Base-by-base conservation (phyloP, 805 yeast species). In the Pichia exigua region DNA sequence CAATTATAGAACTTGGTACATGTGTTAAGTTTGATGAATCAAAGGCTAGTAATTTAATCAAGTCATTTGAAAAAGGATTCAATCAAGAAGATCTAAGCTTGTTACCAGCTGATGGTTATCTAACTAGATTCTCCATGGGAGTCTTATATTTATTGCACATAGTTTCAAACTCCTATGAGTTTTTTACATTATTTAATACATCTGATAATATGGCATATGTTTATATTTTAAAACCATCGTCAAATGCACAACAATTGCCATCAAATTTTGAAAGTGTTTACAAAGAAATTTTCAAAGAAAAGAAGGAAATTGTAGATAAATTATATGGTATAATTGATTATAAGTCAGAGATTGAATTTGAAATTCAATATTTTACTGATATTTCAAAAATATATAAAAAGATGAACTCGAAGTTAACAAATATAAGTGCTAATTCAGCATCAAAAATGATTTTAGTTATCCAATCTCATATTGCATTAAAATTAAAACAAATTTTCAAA, bases 41-140 rank as follows among this genome's bases (percentile, higher is more conserved):
- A 1, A 74, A 77, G 50, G 78, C 87, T n/a, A 97, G 97, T 10
- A 81, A 90, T 0, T 71, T 95, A 11, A 95, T 97, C 9, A 79
- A 77, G 60, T 95, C 97, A 28, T 70, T 94, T 52, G 90, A 87
- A 59, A 76, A 78, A 53, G 99, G 99, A 0, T 95, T 95, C 66
- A 80, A 85, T 15, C 62, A 78, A 51, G 78, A 78, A 47, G 82
- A 83, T 64, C 64, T 79, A 50, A 69, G 71, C 28, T 63, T 68
- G 49, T 68, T 76, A 7, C 78, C 79, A 6, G 62, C 77, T 15
- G 73, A 72, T 4, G 66, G 72, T 43, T 88, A 89, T 59, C 67
- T 89, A 56, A 67, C 72, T 47, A 67, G 74, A 39, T 79, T 84
- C 57, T 66, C 72, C 7, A 72, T 83, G 73, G 82, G 79, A 42